A percentile compares a stretch with the other conserved stretches of the same genome.
These are phyloP conservation scores for Cytospora chrysosperma DNA, from an alignment of 2,329 filamentous ascomycete species.

Conservation along the genomic window DNA sequence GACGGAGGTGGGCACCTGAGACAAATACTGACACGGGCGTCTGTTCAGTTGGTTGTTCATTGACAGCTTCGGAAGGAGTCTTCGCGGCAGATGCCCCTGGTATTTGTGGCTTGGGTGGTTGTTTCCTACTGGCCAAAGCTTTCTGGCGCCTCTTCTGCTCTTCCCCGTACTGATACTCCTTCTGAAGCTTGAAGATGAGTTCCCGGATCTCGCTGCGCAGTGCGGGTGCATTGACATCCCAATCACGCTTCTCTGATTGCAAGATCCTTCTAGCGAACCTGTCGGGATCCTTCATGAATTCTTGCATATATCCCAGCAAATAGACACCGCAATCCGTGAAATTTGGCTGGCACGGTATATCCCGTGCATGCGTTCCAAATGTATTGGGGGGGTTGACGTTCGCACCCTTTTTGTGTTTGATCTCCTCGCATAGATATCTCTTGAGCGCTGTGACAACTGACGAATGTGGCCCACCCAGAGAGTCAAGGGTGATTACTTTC, in stretches of 20 bases:
- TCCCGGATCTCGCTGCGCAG: slow-evolving; percentile 67
- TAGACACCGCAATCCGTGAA: slow-evolving; percentile 88
- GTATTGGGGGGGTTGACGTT: slow-evolving; percentile 38
- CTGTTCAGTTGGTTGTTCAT: background rate
- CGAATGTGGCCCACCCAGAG: slow-evolving; percentile 65
- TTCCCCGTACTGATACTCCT: slow-evolving; percentile 50
- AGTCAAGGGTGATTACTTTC: slow-evolving; percentile 84
- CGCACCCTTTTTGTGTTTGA: slow-evolving; percentile 56
- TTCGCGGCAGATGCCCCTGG: background rate
- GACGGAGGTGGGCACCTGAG: background rate
- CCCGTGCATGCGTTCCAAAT: slow-evolving; percentile 64
- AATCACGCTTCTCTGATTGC: slow-evolving; percentile 50
- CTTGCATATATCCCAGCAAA: slow-evolving; percentile 77
- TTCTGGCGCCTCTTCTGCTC: slow-evolving; percentile 39
- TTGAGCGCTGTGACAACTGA: slow-evolving; percentile 67
- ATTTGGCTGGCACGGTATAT: slow-evolving; percentile 79
- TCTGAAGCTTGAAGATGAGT: slow-evolving; percentile 62
- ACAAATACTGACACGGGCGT: background rate
- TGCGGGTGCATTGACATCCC: slow-evolving; percentile 55
- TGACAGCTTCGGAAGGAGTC: background rate
- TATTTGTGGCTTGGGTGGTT: slow-evolving; percentile 2
- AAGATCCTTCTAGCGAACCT: slow-evolving; percentile 67
- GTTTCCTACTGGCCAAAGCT: slow-evolving; percentile 26
- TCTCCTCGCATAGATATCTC: slow-evolving; percentile 75
- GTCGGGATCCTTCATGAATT: slow-evolving; percentile 75